These are phyloP conservation scores for Pseudofabraea citricarpa DNA, from an alignment of 2,329 filamentous ascomycete genomes.

Conservation along the genomic window DNA sequence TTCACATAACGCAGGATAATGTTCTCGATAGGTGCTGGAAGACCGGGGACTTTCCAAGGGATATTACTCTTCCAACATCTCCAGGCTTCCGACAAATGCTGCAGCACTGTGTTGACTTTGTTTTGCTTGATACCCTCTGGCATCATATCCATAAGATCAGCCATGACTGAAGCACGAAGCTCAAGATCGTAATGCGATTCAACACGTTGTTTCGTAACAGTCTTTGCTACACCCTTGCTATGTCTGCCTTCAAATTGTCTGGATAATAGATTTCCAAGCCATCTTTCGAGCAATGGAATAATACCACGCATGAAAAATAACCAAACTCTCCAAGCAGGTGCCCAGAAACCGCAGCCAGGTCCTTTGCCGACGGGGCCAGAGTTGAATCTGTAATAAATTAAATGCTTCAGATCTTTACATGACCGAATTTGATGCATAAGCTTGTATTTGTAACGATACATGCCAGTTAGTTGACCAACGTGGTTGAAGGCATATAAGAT, in stretches of 20 bases:
- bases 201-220: slow-evolving; percentile 97
- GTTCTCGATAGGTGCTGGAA: slow-evolving; percentile 96
- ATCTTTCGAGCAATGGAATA: slow-evolving; percentile 91
- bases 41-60: slow-evolving; percentile 95
- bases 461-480: slow-evolving; percentile 94
- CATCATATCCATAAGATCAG: slow-evolving; percentile 99
- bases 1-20: slow-evolving; percentile 98
- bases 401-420: slow-evolving; percentile 97
- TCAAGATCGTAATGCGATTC: slow-evolving; percentile 98
- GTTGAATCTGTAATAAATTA: slow-evolving; percentile 99
- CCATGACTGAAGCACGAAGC: slow-evolving; percentile 96
- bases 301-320: slow-evolving; percentile 99
- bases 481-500: slow-evolving; percentile 99
- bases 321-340: slow-evolving; percentile 97
- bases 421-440: slow-evolving; percentile 99
- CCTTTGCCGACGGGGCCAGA: slow-evolving; percentile 95
- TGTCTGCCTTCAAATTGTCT: slow-evolving; percentile 97
- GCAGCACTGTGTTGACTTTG: slow-evolving; percentile 96
- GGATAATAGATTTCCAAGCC: slow-evolving; percentile 94
- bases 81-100: slow-evolving; percentile 97
- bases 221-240: slow-evolving; percentile 98
- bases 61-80: slow-evolving; percentile 99
- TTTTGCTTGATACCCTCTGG: slow-evolving; percentile 99
- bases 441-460: slow-evolving; percentile 99
- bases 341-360: slow-evolving; percentile 98